Percentiles rank a stretch among this genome's conserved stretches.
phyloP scores from a whole-genome alignment of 2,329 filamentous ascomycete genomes.

The Exophiala bonariae region DNA sequence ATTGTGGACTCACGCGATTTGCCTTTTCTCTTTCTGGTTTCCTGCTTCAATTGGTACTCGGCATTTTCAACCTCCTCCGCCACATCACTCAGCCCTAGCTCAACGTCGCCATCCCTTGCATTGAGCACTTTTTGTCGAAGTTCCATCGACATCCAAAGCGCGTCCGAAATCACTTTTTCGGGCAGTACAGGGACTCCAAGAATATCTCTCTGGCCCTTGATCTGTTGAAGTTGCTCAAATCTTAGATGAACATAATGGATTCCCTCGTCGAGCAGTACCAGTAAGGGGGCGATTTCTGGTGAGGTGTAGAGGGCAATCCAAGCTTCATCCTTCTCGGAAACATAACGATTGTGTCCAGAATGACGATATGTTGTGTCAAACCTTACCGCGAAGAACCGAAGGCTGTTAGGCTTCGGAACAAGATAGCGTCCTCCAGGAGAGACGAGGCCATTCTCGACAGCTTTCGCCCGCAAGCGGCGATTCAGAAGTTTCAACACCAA shows the following conservation, averaged over 20 bases:
- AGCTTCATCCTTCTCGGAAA: slow-evolving; percentile 45
- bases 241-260: slow-evolving; percentile 62
- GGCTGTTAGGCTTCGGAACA: slow-evolving; percentile 48
- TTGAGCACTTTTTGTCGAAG: slow-evolving; percentile 57
- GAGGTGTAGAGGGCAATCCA: slow-evolving; percentile 56
- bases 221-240: slow-evolving; percentile 59
- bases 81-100: slow-evolving; percentile 51
- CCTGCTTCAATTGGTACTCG: slow-evolving; percentile 9
- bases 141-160: slow-evolving; percentile 59
- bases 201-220: slow-evolving; percentile 51
- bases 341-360: slow-evolving; percentile 34
- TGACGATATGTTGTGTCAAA: slow-evolving; percentile 55
- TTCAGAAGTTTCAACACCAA: slow-evolving; percentile 56
- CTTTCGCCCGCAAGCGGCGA: slow-evolving; percentile 48
- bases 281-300: slow-evolving; percentile 55
- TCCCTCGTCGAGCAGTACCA: slow-evolving; percentile 58
- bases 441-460: slow-evolving; percentile 49
- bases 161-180: slow-evolving; percentile 56
- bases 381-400: slow-evolving; percentile 51
- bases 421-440: slow-evolving; percentile 43
- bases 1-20: slow-evolving; percentile 41
- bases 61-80: slow-evolving; percentile 32
- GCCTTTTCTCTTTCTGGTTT: slow-evolving; percentile 37
- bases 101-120: slow-evolving; percentile 51
- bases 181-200: slow-evolving; percentile 57